Conservation (phyloP, 2,329 filamentous ascomycete species). For the Didymella keratinophila region DNA sequence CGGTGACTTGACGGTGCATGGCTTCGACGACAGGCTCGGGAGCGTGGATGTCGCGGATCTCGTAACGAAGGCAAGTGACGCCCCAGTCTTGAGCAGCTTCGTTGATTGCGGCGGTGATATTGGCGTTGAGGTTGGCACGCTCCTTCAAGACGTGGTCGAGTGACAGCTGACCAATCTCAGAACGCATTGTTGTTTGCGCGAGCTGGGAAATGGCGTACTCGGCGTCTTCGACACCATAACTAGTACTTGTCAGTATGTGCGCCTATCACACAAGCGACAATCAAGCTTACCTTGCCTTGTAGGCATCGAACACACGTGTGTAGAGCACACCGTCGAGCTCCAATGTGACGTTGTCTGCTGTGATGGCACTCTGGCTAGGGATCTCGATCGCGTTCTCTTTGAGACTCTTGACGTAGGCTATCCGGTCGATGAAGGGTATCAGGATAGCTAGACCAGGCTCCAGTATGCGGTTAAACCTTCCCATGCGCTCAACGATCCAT, state of each 20-base stretch:
- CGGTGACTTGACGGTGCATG: slow-evolving; percentile 98
- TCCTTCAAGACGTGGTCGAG: slow-evolving; percentile 98
- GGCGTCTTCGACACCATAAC: slow-evolving; percentile 97
- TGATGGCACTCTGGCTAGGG: slow-evolving; percentile 96
- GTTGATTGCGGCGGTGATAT: slow-evolving; percentile 99
- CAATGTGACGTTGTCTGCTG: slow-evolving; percentile 96
- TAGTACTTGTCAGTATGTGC: slow-evolving; percentile 50
- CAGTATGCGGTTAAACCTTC: slow-evolving; percentile 92
- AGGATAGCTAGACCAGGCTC: slow-evolving; percentile 90
- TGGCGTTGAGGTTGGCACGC: slow-evolving; percentile 92
- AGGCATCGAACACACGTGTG: slow-evolving; percentile 95
- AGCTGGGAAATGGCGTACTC: slow-evolving; percentile 99
- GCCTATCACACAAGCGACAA: background rate
- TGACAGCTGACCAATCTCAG: slow-evolving; percentile 94
- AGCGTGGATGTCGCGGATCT: slow-evolving; percentile 97
- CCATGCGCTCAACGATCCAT: slow-evolving; percentile 99
- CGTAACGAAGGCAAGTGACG: slow-evolving; percentile 93
- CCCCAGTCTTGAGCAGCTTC: slow-evolving; percentile 97
- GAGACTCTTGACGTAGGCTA: slow-evolving; percentile 96
- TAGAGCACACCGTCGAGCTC: slow-evolving; percentile 96
- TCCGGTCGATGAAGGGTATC: slow-evolving; percentile 89
- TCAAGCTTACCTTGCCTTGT: slow-evolving; percentile 82
- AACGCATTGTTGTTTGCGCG: slow-evolving; percentile 98
- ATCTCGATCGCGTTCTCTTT: slow-evolving; percentile 98
- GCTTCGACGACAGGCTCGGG: slow-evolving; percentile 92